Conservation (phyloP, 768 basidiomycete genomes). For the Lactifluus echinatus region DNA sequence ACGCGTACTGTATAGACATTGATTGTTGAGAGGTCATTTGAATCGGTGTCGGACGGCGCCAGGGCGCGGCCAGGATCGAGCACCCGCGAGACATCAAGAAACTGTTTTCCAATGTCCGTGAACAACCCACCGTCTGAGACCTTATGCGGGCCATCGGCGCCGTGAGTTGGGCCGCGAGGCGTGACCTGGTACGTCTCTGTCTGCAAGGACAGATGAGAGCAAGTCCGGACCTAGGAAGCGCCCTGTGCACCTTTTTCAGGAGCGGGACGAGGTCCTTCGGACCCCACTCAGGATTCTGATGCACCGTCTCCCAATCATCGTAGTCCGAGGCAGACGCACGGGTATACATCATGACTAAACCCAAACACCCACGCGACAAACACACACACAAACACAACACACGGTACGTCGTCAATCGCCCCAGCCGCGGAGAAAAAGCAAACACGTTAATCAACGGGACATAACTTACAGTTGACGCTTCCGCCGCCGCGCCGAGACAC, state of each 20-base stretch:
- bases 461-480: slow-evolving; percentile 40
- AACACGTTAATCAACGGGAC: no score
- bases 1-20: slow-evolving; percentile 25
- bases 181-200: slow-evolving; percentile 33
- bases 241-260: slow-evolving; percentile 40
- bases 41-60: slow-evolving; percentile 16
- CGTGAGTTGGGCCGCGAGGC: slow-evolving; percentile 32
- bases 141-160: slow-evolving; percentile 38
- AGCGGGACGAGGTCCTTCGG: slow-evolving; percentile 49
- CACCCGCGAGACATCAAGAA: slow-evolving; percentile 22
- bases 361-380: background rate
- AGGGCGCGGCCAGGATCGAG: slow-evolving; percentile 21
- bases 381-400: no score
- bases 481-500: slow-evolving; percentile 57
- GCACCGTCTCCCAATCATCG: slow-evolving; percentile 47
- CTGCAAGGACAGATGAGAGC: slow-evolving; percentile 15
- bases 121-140: slow-evolving; percentile 24
- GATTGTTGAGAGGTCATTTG: slow-evolving; percentile 23
- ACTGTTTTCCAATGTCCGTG: slow-evolving; percentile 23
- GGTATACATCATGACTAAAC: slow-evolving; percentile 36
- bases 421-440: background rate
- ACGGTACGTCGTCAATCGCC: background rate
- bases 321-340: slow-evolving; percentile 56
- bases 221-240: background rate
- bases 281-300: slow-evolving; percentile 54